A percentile compares a stretch with the other conserved stretches of the same genome.
These are phyloP conservation scores for Cicer yamashitae DNA, from an alignment of 306 rosid species.

Conservation along the genomic window DNA sequence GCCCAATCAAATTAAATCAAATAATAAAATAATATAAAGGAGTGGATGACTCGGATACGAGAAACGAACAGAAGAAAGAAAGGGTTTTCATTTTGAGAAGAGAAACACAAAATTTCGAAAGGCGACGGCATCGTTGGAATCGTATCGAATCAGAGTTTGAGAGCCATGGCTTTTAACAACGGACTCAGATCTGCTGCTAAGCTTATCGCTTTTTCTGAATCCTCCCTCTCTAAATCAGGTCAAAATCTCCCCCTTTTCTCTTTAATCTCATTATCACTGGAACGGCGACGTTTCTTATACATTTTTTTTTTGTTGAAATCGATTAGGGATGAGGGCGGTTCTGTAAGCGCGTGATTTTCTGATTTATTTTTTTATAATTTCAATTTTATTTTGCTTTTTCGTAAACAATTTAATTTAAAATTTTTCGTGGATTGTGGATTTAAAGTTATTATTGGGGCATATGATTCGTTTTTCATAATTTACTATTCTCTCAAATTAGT, in stretches of 20 bases:
- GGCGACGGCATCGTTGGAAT: neutral
- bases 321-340: neutral
- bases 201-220: constrained; percentile 46
- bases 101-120: neutral
- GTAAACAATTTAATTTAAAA: neutral
- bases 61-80: neutral
- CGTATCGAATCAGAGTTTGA: neutral
- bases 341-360: neutral
- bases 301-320: neutral
- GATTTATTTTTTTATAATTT: neutral
- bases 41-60: neutral
- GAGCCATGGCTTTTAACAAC: constrained; percentile 46
- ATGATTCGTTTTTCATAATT: neutral
- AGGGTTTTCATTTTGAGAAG: constrained; percentile 26
- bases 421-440: neutral
- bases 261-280: neutral
- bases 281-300: neutral
- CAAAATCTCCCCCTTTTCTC: neutral
- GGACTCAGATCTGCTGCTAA: constrained; percentile 50
- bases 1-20: too few relatives aligned
- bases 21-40: neutral
- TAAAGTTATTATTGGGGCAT: neutral
- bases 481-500: neutral
- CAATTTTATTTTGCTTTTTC: neutral
- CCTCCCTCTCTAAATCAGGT: constrained; percentile 47